Evolutionary conservation across 164 flowering plant species (phyloP).

Genomic region (Chimonanthus praecox): DNA sequence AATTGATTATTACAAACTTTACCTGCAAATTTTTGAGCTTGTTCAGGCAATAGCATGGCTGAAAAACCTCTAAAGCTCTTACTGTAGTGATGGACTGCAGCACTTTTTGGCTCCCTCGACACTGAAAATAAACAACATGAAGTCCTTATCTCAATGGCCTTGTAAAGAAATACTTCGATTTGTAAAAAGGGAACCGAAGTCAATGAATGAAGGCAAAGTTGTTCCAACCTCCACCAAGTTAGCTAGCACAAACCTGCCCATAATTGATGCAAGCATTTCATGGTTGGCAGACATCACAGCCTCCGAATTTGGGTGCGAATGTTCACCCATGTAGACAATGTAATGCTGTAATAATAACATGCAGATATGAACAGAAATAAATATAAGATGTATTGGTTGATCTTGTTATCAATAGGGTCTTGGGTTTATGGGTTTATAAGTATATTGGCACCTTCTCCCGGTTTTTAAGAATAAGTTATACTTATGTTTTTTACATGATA

Average conservation of each 20-base stretch:
- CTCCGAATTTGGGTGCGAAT: slow-evolving; percentile 12
- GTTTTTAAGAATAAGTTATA: background rate
- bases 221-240: background rate
- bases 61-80: slow-evolving; percentile 59
- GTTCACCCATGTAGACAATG: slow-evolving; percentile 36
- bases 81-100: slow-evolving; percentile 33
- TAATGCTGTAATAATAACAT: slow-evolving; percentile 18
- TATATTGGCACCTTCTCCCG: too few species aligned
- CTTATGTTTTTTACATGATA: background rate
- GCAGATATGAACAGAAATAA: background rate
- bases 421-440: background rate
- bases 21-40: slow-evolving; percentile 29
- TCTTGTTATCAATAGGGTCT: background rate
- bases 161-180: too few species aligned
- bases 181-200: too few species aligned
- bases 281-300: slow-evolving; percentile 24
- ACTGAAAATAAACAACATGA: slow-evolving; percentile 5
- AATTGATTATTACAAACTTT: background rate
- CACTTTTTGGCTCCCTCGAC: slow-evolving; percentile 13
- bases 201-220: too few species aligned
- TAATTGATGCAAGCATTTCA: slow-evolving; percentile 16
- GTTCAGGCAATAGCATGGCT: slow-evolving; percentile 40
- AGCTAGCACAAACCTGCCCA: slow-evolving; percentile 15
- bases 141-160: background rate
- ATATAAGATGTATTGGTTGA: background rate